phyloP scores from a whole-genome alignment of 179 eudicot genomes.

The Beta macrorhiza region DNA sequence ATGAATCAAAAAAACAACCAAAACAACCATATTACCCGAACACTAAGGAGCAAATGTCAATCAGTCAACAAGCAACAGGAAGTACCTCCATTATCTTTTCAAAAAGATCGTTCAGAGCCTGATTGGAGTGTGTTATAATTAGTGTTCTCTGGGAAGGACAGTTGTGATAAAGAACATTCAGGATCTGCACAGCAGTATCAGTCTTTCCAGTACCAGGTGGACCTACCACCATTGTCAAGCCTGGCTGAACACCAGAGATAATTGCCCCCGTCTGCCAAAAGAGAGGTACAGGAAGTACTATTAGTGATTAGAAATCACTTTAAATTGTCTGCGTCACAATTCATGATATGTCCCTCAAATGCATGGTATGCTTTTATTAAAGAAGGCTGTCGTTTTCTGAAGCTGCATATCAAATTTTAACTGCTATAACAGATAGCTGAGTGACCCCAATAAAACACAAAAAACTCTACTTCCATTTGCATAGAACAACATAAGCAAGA shows the following conservation, averaged over 20 bases:
- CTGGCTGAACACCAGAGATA: slow-evolving; percentile 89
- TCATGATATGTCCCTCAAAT: background rate
- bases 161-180: slow-evolving; percentile 93
- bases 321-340: background rate
- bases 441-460: background rate
- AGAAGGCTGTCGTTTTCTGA: background rate
- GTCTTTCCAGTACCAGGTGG: slow-evolving; percentile 99
- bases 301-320: slow-evolving; percentile 2
- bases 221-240: slow-evolving; percentile 96
- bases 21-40: background rate
- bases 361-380: slow-evolving; percentile 5
- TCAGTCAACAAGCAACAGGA: background rate
- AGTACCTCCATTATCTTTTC: slow-evolving; percentile 96
- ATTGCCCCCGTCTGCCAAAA: slow-evolving; percentile 77
- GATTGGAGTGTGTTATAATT: slow-evolving; percentile 95
- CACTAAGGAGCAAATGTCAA: slow-evolving; percentile 16
- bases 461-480: background rate
- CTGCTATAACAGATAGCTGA: background rate
- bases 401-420: background rate
- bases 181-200: slow-evolving; percentile 93
- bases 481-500: background rate
- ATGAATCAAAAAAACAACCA: slow-evolving; percentile 3
- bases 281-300: background rate
- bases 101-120: slow-evolving; percentile 93
- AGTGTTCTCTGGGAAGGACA: slow-evolving; percentile 97